Evolutionary conservation across 1,284 basidiomycete species (phyloP), one percentile per base, ranked within the genome.

Genomic region (Malassezia brasiliensis): DNA sequence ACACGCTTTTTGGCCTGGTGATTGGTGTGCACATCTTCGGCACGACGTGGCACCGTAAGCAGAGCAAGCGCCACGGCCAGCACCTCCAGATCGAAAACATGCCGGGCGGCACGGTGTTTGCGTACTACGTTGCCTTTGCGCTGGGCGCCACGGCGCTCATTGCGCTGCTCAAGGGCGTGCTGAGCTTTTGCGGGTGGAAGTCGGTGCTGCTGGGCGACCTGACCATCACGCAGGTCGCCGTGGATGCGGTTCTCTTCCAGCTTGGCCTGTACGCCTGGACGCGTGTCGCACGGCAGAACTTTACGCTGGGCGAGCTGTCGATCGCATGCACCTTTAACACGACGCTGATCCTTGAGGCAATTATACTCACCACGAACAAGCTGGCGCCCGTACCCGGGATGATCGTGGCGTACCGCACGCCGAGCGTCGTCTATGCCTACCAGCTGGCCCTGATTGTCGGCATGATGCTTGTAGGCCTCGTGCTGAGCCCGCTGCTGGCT

Each of bases 391-490:
- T 59, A 31, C 67, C 64, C 0, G 12, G 9, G 15, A 5, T n/a
- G 2, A 50, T 60, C 46, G 82, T 84, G 7, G 91, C 90, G 0
- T 96, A 89, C 74, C 85, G 94, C 34, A 79, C 90, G 1, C 91
- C 94, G 2, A 94, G 88, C 0, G 90, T 93, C 3, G 80, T 98
- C 11, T 80, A 98, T 45, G 83, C 86, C 46, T 93, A 90, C 75
- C 94, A 98, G 74, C 81, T 93, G 38, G 90, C 94, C 0, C 81
- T 98, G 35, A 86, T 98, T 46, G 88, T 87, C 9, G 94, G 94
- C 25, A 87, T 90, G 0, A 83, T 98, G 56, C 79, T 96, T 22
- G 85, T 85, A 14, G 94, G 94, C 5, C 89, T 96, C 76, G 78
- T 96, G 11, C 82, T 98, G n/a, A 90, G 90, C 0, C 94, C 94